Percentiles rank a stretch among this genome's conserved stretches.
Evolutionary conservation across 106 monocot genomes (phyloP).

Genomic region (Acorus gramineus): DNA sequence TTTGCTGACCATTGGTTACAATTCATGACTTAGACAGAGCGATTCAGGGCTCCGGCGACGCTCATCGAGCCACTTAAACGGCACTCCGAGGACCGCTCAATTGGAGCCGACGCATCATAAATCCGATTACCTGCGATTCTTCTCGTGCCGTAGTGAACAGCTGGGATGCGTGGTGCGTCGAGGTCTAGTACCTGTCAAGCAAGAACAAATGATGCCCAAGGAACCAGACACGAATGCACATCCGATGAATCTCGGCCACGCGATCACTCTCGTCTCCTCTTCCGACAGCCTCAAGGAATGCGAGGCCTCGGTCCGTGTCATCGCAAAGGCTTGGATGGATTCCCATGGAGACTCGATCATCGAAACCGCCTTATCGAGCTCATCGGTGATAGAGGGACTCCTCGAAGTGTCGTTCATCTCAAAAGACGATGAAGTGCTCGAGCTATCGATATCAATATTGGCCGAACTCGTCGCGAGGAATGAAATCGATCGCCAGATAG

Average conservation of each 20-base stretch:
- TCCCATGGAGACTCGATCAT: slow-evolving; percentile 29
- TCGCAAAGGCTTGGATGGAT: slow-evolving; percentile 46
- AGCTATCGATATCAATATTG: slow-evolving; percentile 40
- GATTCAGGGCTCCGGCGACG: slow-evolving; percentile 21
- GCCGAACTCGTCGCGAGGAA: slow-evolving; percentile 47
- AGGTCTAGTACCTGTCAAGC: slow-evolving; percentile 23
- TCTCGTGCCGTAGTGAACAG: slow-evolving; percentile 35
- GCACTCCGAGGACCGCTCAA: background rate
- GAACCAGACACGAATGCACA: slow-evolving; percentile 10
- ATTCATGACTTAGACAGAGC: slow-evolving; percentile 65
- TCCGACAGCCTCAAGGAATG: slow-evolving; percentile 55
- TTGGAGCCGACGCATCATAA: slow-evolving; percentile 20
- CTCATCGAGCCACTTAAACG: background rate
- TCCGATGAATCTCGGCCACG: slow-evolving; percentile 26
- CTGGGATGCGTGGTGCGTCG: slow-evolving; percentile 13
- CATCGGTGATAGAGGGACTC: slow-evolving; percentile 57
- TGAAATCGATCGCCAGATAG: slow-evolving; percentile 51
- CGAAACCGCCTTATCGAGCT: slow-evolving; percentile 31
- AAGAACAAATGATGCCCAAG: slow-evolving; percentile 10
- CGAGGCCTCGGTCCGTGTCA: slow-evolving; percentile 41
- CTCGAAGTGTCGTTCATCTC: slow-evolving; percentile 58
- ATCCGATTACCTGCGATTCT: slow-evolving; percentile 37
- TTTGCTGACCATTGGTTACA: slow-evolving; percentile 14
- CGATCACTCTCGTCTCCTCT: slow-evolving; percentile 49
- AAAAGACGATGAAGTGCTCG: slow-evolving; percentile 57